Percentiles rank a stretch among this genome's conserved stretches.
These are phyloP conservation scores for Aspergillus piperis DNA, from an alignment of 2,329 filamentous ascomycete species.

Conservation along the genomic window DNA sequence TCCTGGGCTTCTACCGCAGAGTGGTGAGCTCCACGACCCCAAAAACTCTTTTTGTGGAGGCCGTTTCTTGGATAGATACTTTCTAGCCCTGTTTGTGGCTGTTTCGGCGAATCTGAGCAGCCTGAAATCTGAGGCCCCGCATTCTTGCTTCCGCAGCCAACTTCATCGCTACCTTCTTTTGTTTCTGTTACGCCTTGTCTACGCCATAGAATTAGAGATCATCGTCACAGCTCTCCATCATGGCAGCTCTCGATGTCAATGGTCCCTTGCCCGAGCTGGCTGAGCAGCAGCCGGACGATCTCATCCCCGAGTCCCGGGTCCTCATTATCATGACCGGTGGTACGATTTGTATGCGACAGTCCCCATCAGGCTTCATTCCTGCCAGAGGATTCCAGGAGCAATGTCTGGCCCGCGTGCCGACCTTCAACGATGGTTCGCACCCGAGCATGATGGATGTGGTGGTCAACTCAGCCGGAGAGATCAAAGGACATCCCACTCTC, in stretches of 20 bases:
- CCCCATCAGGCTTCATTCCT: conserved; percentile 76
- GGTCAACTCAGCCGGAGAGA: conserved; percentile 51
- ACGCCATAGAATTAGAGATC: background rate
- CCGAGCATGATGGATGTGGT: conserved; percentile 58
- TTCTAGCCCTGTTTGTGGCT: background rate
- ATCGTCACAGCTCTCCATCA: conserved; percentile 10
- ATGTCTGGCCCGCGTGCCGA: conserved; percentile 77
- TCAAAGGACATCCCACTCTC: conserved; percentile 64
- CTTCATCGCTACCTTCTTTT: background rate
- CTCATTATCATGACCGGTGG: conserved; percentile 85
- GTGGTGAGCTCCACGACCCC: background rate
- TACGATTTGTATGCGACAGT: conserved; percentile 85
- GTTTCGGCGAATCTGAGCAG: background rate
- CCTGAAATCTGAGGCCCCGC: conserved; percentile 4
- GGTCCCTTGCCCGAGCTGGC: conserved; percentile 26
- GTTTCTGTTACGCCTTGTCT: background rate
- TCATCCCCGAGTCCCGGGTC: conserved; percentile 72
- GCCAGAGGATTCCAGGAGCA: conserved; percentile 77
- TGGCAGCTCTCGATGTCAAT: conserved; percentile 24
- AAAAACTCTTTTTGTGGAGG: background rate
- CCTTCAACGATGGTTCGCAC: conserved; percentile 77
- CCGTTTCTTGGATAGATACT: background rate
- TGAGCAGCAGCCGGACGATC: conserved; percentile 24
- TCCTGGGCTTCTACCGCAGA: background rate
- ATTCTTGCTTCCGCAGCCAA: background rate